Evolutionary conservation across 768 basidiomycete genomes (phyloP), one percentile per base, ranked within the genome.

Genomic region (Chalciporus sphaerocephalus): DNA sequence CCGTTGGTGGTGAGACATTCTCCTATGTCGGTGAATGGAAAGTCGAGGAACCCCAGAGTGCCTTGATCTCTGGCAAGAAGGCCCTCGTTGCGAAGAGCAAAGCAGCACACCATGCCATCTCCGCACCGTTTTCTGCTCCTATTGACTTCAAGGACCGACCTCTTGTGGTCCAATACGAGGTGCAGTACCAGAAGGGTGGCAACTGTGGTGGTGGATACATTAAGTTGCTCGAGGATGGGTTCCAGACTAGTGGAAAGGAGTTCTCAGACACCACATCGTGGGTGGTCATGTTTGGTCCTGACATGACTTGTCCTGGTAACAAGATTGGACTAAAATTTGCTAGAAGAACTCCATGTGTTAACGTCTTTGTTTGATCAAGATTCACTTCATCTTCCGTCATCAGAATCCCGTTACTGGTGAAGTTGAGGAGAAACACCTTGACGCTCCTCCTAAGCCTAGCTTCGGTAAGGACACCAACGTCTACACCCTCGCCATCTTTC

Each of bases 301-400:
- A 99, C 68, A 68, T 92, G 69, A 92, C 90, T 20, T 92, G 90
- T 69, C 90, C 90, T 11, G 90, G 90, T 30, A 91, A 85, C 52
- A 92, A 92, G 85, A 90, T 87, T 53, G 16, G 69, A 42, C n/a
- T 2, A 10, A 18, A 7, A 21, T 2, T 25, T n/a, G 6, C 3
- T 9, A 3, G 11, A 15, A 1, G 21, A 7, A n/a, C n/a, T 12
- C n/a, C 15, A 15, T 20, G 6, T 46, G 21, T 48, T 54, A 40
- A 56, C 27, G 20, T 36, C 22, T 28, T 10, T 38, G 25, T 3
- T 4, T 41, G 32, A 13, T 15, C 22, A 61, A 94, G 89, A 75
- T 97, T 40, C 96, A 99, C 78, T 97, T 99, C 71, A 99, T 99
- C 72, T 95, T 99, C 91, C 90, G 93, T 59, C 88, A 97, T 78